A percentile compares a stretch with the other conserved stretches of the same genome.
These are phyloP conservation scores for Gyrodon lividus DNA, from an alignment of 768 basidiomycete species.

Conservation along the genomic window DNA sequence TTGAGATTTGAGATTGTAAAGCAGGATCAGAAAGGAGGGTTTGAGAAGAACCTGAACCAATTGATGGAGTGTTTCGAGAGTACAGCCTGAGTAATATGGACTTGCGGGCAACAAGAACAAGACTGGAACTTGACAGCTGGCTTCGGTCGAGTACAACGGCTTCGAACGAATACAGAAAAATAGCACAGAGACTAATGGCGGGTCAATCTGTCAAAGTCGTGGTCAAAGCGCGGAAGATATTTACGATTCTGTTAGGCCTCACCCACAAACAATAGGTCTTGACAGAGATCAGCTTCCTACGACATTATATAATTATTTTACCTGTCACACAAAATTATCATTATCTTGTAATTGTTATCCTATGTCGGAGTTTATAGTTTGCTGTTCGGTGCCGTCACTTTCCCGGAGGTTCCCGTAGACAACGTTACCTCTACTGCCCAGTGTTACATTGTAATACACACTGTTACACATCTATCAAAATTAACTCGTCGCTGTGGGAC, in stretches of 20 bases:
- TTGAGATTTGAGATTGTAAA: not conserved
- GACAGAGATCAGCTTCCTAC: constrained; percentile 1
- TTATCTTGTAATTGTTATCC: not conserved
- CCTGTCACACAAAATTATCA: not conserved
- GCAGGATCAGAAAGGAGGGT: constrained; percentile 1
- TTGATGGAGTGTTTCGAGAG: constrained; percentile 11
- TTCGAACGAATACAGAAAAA: not conserved
- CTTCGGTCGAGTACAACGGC: not conserved
- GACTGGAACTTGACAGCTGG: not conserved
- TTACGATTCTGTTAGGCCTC: not conserved
- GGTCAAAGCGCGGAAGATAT: constrained; percentile 5
- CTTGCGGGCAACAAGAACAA: no score
- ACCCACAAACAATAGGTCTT: not conserved
- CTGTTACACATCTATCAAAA: no score
- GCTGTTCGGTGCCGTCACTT: not conserved
- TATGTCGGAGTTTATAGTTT: not conserved
- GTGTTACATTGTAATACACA: no score
- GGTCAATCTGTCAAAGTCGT: not conserved
- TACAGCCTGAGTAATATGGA: no score
- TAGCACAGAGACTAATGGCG: not conserved
- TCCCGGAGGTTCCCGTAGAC: not conserved
- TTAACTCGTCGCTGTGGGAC: constrained; percentile 1
- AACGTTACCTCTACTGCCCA: not conserved
- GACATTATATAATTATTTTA: constrained; percentile 3
- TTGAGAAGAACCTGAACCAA: constrained; percentile 2